These are phyloP conservation scores for Coffea eugenioides DNA, from an alignment of 257 asterid species.

Conservation along the genomic window DNA sequence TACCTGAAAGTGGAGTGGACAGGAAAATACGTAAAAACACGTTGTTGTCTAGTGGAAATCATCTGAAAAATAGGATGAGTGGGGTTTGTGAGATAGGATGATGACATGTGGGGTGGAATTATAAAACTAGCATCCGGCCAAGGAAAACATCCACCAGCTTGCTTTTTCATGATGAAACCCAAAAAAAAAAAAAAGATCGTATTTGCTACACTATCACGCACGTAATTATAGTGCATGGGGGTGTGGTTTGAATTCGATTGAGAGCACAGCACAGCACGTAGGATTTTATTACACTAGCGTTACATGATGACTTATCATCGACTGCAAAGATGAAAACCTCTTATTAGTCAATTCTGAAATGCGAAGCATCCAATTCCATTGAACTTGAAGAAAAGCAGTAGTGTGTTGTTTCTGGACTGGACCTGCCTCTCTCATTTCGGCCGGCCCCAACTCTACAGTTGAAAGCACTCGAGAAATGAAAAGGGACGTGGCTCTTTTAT, in stretches of 20 bases:
- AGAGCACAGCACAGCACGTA: not conserved
- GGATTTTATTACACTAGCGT: no score
- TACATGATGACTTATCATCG: not conserved
- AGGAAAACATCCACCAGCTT: slow-evolving; percentile 4
- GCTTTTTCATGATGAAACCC: not conserved
- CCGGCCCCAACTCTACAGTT: not conserved
- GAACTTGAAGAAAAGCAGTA: not conserved
- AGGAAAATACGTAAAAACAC: not conserved
- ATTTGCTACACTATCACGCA: slow-evolving; percentile 4
- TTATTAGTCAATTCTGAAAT: not conserved
- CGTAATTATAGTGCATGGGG: slow-evolving; percentile 13
- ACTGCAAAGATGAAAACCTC: not conserved
- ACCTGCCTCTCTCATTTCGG: not conserved
- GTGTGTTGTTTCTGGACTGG: not conserved
- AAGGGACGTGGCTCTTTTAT: slow-evolving; percentile 12
- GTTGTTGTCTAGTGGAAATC: not conserved
- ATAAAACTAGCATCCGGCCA: not conserved
- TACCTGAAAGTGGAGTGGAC: not conserved
- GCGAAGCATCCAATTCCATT: slow-evolving; percentile 5
- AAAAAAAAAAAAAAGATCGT: not conserved
- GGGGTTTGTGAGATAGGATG: not conserved
- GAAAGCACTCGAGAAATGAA: not conserved
- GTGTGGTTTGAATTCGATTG: not conserved
- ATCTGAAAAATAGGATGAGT: not conserved
- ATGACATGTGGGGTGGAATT: not conserved